These are phyloP conservation scores for Heritiera littoralis DNA, from an alignment of 345 rosid genomes.

Conservation along the genomic window DNA sequence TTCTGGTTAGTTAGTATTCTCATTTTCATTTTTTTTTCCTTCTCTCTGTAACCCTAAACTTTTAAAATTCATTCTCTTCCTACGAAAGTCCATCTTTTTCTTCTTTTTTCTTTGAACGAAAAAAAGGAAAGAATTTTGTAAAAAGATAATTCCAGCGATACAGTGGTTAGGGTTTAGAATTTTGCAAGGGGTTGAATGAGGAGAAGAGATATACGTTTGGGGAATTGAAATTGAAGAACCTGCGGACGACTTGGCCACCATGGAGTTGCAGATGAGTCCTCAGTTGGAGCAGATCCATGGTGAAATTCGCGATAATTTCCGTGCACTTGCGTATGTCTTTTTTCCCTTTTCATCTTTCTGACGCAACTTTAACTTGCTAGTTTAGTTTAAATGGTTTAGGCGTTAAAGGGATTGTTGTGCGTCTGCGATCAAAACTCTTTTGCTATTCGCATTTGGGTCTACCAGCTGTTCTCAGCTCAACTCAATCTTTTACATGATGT, in stretches of 20 bases:
- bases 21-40: neutral
- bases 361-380: neutral
- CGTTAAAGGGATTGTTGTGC: neutral
- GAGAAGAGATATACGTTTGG: slow-evolving; percentile 15
- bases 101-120: neutral
- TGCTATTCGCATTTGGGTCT: neutral
- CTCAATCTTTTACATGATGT: neutral
- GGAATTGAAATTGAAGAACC: slow-evolving; percentile 30
- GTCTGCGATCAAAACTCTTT: neutral
- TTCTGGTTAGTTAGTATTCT: neutral
- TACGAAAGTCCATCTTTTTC: no score
- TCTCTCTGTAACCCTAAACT: neutral
- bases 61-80: neutral
- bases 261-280: slow-evolving; percentile 70
- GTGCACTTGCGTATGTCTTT: slow-evolving; percentile 76
- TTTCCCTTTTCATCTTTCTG: no score
- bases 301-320: slow-evolving; percentile 87
- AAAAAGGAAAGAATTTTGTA: neutral
- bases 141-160: neutral
- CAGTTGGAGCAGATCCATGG: slow-evolving; percentile 99
- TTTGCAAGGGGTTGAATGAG: slow-evolving; percentile 21
- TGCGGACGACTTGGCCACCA: slow-evolving; percentile 53
- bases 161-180: slow-evolving; percentile 13
- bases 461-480: neutral
- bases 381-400: neutral